Conservation (phyloP, 805 yeast species). For the Candida tammaniensis region DNA sequence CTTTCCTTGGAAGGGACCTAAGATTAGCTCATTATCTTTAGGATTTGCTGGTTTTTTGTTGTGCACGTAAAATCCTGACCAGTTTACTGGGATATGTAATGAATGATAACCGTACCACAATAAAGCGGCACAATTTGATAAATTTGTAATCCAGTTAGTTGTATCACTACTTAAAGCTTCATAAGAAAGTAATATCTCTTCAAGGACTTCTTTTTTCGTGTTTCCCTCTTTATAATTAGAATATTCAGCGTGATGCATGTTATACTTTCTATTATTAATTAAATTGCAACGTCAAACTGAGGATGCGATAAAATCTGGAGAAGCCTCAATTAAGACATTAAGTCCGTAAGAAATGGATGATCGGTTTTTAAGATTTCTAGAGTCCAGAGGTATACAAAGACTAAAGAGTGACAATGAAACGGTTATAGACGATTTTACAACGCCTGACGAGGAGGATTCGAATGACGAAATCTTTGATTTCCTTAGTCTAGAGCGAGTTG, state of each 20-base stretch:
- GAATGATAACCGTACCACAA: conserved; percentile 85
- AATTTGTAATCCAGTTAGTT: conserved; percentile 83
- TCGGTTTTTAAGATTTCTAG: conserved; percentile 12
- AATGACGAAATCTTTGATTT: conserved; percentile 16
- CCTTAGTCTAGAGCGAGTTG: conserved; percentile 16
- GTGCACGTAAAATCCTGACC: conserved; percentile 87
- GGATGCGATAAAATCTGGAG: too few species aligned
- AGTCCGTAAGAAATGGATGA: too few species aligned
- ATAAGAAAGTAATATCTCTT: conserved; percentile 57
- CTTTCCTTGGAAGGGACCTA: conserved; percentile 96
- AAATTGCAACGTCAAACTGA: too few species aligned
- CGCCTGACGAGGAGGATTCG: conserved; percentile 3
- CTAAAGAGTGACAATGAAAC: conserved; percentile 2
- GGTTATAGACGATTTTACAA: conserved; percentile 3
- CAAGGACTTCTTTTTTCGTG: conserved; percentile 53
- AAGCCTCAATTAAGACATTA: too few species aligned
- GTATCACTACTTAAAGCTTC: conserved; percentile 62
- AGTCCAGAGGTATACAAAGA: conserved; percentile 10
- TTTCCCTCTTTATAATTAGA: conserved; percentile 45
- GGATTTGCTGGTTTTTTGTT: background rate
- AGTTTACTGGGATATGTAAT: conserved; percentile 59
- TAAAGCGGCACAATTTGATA: conserved; percentile 82
- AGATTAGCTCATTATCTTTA: conserved; percentile 47
- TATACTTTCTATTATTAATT: too few species aligned
- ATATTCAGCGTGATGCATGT: conserved; percentile 74